A percentile compares a stretch with the other conserved stretches of the same genome.
Conservation (phyloP, 164 flowering plant species). For the Nymphaea thermarum region DNA sequence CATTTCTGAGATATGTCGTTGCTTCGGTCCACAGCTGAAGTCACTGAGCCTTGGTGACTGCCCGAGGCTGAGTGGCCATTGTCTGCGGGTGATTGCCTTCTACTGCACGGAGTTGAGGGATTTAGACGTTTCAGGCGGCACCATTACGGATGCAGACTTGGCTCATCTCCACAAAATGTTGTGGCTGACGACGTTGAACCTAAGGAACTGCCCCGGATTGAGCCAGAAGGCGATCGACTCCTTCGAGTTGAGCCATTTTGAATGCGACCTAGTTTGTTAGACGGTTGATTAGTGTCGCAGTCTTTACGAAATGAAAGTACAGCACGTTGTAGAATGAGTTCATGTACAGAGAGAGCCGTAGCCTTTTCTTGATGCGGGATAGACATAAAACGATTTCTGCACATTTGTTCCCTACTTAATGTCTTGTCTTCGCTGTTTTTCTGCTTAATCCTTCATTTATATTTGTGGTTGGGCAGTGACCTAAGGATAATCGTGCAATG, state of each 20-base stretch:
- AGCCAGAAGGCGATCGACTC: constrained; percentile 15
- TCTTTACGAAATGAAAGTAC: background rate
- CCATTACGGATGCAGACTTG: background rate
- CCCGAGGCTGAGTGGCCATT: background rate
- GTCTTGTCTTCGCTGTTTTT: background rate
- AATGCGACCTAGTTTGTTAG: constrained; percentile 21
- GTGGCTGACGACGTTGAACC: constrained; percentile 20
- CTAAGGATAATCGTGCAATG: background rate
- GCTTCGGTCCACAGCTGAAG: background rate
- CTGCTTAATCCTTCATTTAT: background rate
- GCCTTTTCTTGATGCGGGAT: background rate
- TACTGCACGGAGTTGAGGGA: background rate
- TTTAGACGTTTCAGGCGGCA: background rate
- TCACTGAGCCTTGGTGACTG: background rate
- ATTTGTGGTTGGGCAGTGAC: background rate
- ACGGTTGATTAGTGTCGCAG: background rate
- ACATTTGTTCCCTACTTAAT: background rate
- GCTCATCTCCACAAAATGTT: background rate
- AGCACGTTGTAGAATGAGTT: background rate
- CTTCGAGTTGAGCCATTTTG: constrained; percentile 20
- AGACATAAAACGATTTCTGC: background rate
- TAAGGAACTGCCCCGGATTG: constrained; percentile 23
- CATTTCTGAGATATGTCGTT: background rate
- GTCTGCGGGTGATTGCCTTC: background rate
- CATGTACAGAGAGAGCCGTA: background rate